Conservation (phyloP, 1,139 yeast genomes). For the Hemisphaericaspora subhashii region DNA sequence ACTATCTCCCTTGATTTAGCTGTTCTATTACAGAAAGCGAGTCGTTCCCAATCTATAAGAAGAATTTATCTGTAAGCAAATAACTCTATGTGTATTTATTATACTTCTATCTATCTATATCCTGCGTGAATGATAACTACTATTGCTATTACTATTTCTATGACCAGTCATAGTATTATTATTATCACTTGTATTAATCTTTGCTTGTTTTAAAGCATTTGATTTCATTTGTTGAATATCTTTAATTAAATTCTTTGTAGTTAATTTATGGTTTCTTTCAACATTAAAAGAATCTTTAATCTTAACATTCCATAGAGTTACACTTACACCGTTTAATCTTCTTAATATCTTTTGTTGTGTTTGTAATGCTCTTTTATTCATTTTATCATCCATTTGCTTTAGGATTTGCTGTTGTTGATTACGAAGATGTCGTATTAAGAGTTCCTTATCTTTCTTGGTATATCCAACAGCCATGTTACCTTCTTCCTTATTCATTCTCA, state of each 20-base stretch:
- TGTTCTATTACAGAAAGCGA: no score
- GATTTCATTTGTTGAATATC: slow-evolving; percentile 26
- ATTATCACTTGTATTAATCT: no score
- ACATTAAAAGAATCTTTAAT: slow-evolving; percentile 40
- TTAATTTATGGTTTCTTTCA: slow-evolving; percentile 43
- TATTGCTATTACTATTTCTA: no score
- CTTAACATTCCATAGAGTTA: slow-evolving; percentile 39
- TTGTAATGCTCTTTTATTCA: slow-evolving; percentile 21
- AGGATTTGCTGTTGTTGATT: slow-evolving; percentile 21
- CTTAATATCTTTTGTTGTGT: slow-evolving; percentile 29
- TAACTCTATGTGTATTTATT: no score
- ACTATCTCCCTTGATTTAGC: no score
- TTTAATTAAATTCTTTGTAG: slow-evolving; percentile 26
- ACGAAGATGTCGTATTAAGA: slow-evolving; percentile 30
- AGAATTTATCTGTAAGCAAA: no score
- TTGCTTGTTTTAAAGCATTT: neutral
- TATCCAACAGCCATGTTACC: slow-evolving; percentile 23
- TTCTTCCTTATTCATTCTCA: neutral
- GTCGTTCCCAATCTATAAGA: no score
- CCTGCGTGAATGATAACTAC: no score
- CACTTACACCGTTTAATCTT: slow-evolving; percentile 41
- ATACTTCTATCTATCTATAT: no score
- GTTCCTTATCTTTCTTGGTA: slow-evolving; percentile 38
- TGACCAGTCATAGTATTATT: no score
- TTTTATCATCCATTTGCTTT: slow-evolving; percentile 18